Percentiles rank a stretch among this genome's conserved stretches.
These are phyloP conservation scores for Gnaphalium uliginosum DNA, from an alignment of 129 eudicot genomes.

Conservation along the genomic window DNA sequence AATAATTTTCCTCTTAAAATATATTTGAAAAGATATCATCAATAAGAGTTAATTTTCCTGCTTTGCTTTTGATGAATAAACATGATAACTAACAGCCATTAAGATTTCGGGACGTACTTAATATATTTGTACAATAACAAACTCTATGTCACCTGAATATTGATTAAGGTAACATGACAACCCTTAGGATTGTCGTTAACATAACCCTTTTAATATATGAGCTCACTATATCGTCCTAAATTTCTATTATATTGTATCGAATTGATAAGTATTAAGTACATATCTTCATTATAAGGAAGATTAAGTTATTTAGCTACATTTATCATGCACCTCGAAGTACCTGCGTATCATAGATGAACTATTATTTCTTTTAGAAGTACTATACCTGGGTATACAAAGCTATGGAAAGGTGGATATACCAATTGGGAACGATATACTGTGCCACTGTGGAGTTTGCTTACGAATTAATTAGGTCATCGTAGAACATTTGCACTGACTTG, in stretches of 20 bases:
- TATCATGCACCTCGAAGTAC: too few species aligned
- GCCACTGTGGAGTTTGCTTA: slow-evolving; percentile 73
- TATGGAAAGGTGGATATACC: slow-evolving; percentile 90
- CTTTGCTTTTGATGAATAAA: neutral
- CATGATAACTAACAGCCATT: too few species aligned
- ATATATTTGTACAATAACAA: neutral
- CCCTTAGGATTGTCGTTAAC: too few species aligned
- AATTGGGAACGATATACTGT: slow-evolving; percentile 98
- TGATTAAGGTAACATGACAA: neutral
- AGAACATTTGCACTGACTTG: neutral
- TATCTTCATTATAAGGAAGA: neutral
- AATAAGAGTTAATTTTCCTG: neutral
- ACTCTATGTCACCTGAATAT: neutral
- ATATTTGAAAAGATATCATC: too few species aligned
- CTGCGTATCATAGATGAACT: slow-evolving; percentile 66
- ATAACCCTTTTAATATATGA: neutral
- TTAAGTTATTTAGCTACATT: too few species aligned
- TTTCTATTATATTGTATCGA: neutral
- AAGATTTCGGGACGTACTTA: neutral
- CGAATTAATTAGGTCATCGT: slow-evolving; percentile 74
- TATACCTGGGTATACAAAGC: slow-evolving; percentile 74
- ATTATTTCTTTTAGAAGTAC: slow-evolving; percentile 94
- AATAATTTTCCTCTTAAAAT: neutral
- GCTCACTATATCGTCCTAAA: neutral
- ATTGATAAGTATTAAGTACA: too few species aligned